Conservation (phyloP, 331 rosid species). For the Quercus tomentella region DNA sequence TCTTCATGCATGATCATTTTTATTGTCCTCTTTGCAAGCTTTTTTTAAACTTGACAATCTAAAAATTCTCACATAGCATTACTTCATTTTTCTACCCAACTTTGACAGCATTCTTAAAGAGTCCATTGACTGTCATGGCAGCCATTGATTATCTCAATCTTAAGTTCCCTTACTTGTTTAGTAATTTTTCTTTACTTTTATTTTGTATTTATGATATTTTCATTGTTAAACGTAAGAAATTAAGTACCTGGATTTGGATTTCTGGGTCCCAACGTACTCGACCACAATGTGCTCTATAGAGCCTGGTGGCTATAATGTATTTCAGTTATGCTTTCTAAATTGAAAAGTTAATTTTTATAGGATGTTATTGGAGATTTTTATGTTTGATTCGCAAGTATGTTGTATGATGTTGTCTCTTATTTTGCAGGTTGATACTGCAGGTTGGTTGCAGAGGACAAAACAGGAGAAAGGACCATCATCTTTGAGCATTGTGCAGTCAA, state of each 20-base stretch:
- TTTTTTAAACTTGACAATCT: not conserved
- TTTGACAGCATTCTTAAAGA: not conserved
- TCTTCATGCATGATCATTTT: not conserved
- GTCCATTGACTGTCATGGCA: not conserved
- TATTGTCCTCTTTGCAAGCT: not conserved
- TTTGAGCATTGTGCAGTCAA: slow-evolving; percentile 92
- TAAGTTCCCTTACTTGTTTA: not conserved
- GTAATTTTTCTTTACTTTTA: not conserved
- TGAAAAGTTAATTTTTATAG: not conserved
- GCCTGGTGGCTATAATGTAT: not conserved
- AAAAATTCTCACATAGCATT: not conserved
- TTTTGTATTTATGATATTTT: not conserved
- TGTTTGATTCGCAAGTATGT: not conserved
- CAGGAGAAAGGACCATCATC: slow-evolving; percentile 87
- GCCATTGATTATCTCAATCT: not conserved
- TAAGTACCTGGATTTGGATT: not conserved
- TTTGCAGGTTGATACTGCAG: slow-evolving; percentile 90
- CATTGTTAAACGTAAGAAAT: not conserved
- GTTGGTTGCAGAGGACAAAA: slow-evolving; percentile 89
- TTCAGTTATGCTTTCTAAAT: not conserved
- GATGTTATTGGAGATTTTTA: not conserved
- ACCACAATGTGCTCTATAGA: not conserved
- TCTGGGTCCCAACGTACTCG: not conserved
- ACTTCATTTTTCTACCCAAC: not conserved
- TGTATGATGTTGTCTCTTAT: not conserved